Percentiles rank a stretch among this genome's conserved stretches.
Conservation (phyloP, 768 basidiomycete genomes). For the Gymnopilus junonius region DNA sequence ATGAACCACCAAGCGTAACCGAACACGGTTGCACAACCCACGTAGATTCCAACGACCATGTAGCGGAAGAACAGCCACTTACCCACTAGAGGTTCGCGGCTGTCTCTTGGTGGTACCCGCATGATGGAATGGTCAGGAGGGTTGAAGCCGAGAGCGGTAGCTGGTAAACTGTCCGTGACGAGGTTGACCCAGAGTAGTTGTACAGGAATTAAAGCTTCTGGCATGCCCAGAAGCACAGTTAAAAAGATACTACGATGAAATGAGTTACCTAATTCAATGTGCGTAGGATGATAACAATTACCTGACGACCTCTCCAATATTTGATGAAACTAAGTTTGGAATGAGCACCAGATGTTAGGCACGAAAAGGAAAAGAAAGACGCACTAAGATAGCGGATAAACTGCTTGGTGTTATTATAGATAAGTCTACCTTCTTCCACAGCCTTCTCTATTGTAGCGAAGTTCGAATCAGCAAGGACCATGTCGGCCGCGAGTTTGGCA, state of each 20-base stretch:
- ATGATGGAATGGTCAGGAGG: conserved; percentile 97
- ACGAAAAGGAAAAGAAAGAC: conserved; percentile 30
- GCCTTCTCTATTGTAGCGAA: conserved; percentile 97
- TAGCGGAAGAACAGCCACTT: conserved; percentile 97
- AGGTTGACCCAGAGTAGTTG: conserved; percentile 99
- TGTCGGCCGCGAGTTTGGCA: conserved; percentile 96
- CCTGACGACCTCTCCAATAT: conserved; percentile 96
- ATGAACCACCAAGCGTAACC: conserved; percentile 99
- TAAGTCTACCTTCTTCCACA: conserved; percentile 96
- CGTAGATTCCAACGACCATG: conserved; percentile 90
- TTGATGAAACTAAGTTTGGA: conserved; percentile 73
- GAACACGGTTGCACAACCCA: conserved; percentile 93
- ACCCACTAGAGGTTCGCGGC: conserved; percentile 88
- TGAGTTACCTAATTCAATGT: conserved; percentile 23
- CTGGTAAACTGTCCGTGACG: conserved; percentile 95
- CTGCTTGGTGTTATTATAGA: conserved; percentile 99
- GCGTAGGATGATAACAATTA: conserved; percentile 13
- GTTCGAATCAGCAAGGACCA: conserved; percentile 97
- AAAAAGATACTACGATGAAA: conserved; percentile 76
- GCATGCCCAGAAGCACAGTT: conserved; percentile 97
- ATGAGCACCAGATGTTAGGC: background rate
- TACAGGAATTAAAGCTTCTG: conserved; percentile 97
- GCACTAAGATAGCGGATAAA: conserved; percentile 98
- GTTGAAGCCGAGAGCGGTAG: conserved; percentile 97
- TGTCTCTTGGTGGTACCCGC: conserved; percentile 90